Conservation (phyloP, 768 basidiomycete species). For the Hygrocybe punicea region DNA sequence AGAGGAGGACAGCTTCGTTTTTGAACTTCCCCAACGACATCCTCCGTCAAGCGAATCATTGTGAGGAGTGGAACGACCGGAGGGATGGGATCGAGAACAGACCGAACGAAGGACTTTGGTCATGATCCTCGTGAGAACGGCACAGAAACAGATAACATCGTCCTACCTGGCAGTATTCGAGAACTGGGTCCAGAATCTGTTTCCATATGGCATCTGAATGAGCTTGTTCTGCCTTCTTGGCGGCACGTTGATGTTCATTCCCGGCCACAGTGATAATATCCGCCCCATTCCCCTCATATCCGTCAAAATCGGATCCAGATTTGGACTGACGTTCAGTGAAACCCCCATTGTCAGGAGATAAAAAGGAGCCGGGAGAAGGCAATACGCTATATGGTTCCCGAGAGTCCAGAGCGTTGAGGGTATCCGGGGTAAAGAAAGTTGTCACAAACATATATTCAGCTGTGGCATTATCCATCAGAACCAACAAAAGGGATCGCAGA, state of each 20-base stretch:
- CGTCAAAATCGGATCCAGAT: slow-evolving; percentile 52
- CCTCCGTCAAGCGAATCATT: slow-evolving; percentile 89
- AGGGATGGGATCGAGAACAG: slow-evolving; percentile 69
- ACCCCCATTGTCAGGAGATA: slow-evolving; percentile 44
- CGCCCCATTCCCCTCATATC: slow-evolving; percentile 26
- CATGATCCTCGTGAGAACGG: slow-evolving; percentile 1
- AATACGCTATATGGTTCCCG: slow-evolving; percentile 35
- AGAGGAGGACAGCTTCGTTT: slow-evolving; percentile 75
- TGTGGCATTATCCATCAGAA: slow-evolving; percentile 92
- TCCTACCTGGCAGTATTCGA: slow-evolving; percentile 78
- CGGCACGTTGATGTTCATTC: slow-evolving; percentile 31
- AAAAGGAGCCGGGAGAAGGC: slow-evolving; percentile 36
- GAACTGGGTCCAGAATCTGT: slow-evolving; percentile 85
- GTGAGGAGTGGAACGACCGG: slow-evolving; percentile 75
- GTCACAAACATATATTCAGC: slow-evolving; percentile 88
- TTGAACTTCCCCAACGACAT: slow-evolving; percentile 70
- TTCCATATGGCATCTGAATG: slow-evolving; percentile 76
- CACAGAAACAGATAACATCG: background rate
- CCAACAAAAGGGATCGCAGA: slow-evolving; percentile 79
- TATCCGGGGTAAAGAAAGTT: slow-evolving; percentile 63
- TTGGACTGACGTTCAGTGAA: slow-evolving; percentile 44
- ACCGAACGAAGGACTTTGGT: slow-evolving; percentile 61
- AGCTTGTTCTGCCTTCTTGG: slow-evolving; percentile 58
- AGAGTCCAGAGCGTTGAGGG: slow-evolving; percentile 31
- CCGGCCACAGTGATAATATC: slow-evolving; percentile 35